Evolutionary conservation across 805 yeast genomes (phyloP).

Genomic region (Wickerhamomyces strasburgensis): DNA sequence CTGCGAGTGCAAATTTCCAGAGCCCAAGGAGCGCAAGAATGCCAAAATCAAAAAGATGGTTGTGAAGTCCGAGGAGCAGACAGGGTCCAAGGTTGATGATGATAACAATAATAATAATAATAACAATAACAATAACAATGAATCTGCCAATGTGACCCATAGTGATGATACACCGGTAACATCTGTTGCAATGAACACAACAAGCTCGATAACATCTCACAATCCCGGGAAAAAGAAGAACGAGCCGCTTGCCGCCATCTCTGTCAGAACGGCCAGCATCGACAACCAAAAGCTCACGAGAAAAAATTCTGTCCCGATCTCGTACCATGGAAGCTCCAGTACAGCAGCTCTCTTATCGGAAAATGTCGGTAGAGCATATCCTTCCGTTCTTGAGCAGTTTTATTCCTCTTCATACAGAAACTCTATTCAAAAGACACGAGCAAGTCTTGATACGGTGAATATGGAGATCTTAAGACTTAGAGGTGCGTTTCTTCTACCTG

Average conservation of each 20-base stretch:
- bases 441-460: conserved; percentile 49
- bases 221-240: conserved; percentile 25
- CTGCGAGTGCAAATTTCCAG: conserved; percentile 67
- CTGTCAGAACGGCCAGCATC: conserved; percentile 27
- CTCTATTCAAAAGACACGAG: conserved; percentile 25
- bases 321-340: conserved; percentile 53
- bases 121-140: background rate
- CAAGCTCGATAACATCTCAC: conserved; percentile 17
- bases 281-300: conserved; percentile 23
- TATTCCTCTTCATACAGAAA: conserved; percentile 22
- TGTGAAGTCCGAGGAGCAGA: no score
- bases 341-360: conserved; percentile 30
- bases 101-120: background rate
- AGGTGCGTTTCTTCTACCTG: conserved; percentile 71
- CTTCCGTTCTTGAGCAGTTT: conserved; percentile 25
- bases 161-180: background rate
- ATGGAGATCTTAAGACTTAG: conserved; percentile 56
- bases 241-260: conserved; percentile 31
- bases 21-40: conserved; percentile 41
- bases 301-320: conserved; percentile 21
- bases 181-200: conserved; percentile 13
- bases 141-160: background rate
- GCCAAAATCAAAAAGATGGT: conserved; percentile 26
- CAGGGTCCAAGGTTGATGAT: background rate
- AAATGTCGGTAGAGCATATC: conserved; percentile 25